These are phyloP conservation scores for Suillus occidentalis DNA, from an alignment of 768 basidiomycete species.

Conservation along the genomic window DNA sequence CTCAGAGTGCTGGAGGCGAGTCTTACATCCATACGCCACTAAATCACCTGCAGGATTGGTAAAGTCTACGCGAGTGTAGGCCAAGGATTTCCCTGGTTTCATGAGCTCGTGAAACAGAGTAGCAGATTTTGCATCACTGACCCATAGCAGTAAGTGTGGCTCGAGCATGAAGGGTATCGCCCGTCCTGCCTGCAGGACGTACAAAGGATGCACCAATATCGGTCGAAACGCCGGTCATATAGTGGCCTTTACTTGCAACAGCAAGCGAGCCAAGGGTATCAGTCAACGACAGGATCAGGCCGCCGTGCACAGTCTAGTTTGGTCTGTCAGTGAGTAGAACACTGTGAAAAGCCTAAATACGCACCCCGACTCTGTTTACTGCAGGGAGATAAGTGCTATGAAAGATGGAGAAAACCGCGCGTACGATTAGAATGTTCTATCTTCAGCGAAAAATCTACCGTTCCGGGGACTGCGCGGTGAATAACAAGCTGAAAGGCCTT, in stretches of 20 bases:
- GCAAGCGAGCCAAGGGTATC: conserved; percentile 85
- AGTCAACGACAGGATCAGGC: conserved; percentile 77
- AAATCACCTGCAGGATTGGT: conserved; percentile 60
- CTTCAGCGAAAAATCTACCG: conserved; percentile 65
- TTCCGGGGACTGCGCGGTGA: conserved; percentile 67
- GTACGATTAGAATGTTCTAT: conserved; percentile 75
- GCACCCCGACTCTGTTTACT: conserved; percentile 85
- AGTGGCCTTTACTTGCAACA: conserved; percentile 80
- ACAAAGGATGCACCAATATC: conserved; percentile 81
- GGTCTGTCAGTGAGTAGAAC: conserved; percentile 2
- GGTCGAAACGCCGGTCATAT: conserved; percentile 86
- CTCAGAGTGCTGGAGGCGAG: neutral
- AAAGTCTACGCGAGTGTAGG: conserved; percentile 82
- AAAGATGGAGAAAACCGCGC: conserved; percentile 20
- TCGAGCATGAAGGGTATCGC: conserved; percentile 64
- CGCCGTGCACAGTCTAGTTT: conserved; percentile 67
- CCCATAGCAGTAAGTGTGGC: conserved; percentile 73
- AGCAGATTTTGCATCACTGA: conserved; percentile 20
- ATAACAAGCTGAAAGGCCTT: conserved; percentile 56
- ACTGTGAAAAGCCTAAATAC: conserved; percentile 20
- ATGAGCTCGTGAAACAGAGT: neutral
- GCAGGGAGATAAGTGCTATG: conserved; percentile 7
- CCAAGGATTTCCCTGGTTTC: conserved; percentile 66
- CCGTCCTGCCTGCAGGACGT: conserved; percentile 69
- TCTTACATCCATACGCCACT: conserved; percentile 81